Evolutionary conservation across 768 basidiomycete species (phyloP).

Genomic region (Lactarius sanguifluus): DNA sequence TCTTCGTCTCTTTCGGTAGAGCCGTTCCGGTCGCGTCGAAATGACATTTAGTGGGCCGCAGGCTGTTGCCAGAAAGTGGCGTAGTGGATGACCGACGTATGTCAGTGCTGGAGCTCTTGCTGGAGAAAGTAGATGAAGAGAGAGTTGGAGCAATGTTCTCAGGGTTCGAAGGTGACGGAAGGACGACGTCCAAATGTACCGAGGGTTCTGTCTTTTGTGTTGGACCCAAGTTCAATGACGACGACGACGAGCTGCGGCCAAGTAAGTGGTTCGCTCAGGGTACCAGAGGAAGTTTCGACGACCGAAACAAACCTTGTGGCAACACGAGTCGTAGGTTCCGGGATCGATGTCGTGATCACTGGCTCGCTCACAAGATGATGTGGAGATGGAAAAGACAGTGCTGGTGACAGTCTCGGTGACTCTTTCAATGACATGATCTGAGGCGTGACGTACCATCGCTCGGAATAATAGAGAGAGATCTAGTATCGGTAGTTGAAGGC

Average conservation of each 20-base stretch:
- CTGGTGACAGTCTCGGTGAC: background rate
- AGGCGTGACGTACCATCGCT: no score
- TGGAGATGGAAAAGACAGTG: background rate
- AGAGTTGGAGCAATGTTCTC: background rate
- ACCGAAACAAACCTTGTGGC: slow-evolving; percentile 3
- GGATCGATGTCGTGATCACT: background rate
- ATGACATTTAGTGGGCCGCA: no score
- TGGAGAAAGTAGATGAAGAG: background rate
- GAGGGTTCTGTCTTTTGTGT: background rate
- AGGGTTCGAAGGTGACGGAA: background rate
- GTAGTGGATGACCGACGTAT: background rate
- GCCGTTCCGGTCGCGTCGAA: background rate
- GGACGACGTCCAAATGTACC: background rate
- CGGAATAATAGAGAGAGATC: background rate
- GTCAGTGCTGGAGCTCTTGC: background rate
- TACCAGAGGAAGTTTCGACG: background rate
- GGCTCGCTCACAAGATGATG: background rate
- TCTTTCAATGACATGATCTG: no score
- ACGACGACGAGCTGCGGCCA: background rate
- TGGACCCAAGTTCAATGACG: background rate
- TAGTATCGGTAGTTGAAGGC: background rate
- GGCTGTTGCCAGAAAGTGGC: background rate
- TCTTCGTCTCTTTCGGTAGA: background rate
- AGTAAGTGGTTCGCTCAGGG: background rate
- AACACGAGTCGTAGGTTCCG: background rate